Conservation (phyloP, 1,284 basidiomycete genomes). For the Malassezia sp. region DNA sequence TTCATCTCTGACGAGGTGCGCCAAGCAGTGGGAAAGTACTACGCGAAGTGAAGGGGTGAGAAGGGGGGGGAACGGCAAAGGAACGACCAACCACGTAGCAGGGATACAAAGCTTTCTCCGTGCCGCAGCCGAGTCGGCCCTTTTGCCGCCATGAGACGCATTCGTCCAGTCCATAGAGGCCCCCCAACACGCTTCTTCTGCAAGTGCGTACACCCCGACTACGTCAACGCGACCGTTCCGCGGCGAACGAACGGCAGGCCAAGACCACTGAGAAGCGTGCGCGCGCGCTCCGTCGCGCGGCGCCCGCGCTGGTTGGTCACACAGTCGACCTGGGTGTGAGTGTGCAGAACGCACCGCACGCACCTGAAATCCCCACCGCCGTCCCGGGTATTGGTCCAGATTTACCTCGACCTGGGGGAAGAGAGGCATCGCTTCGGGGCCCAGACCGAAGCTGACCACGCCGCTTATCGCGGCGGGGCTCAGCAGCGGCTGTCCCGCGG, state of each 20-base stretch:
- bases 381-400: conserved; percentile 41
- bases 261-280: conserved; percentile 35
- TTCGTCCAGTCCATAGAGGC: no score
- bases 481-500: conserved; percentile 44
- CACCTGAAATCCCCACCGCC: conserved; percentile 36
- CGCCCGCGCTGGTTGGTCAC: conserved; percentile 42
- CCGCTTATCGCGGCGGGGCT: conserved; percentile 63
- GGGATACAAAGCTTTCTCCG: no score
- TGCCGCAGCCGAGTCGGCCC: no score
- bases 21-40: conserved; percentile 20
- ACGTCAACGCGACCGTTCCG: conserved; percentile 15
- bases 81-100: no score
- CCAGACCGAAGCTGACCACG: conserved; percentile 77
- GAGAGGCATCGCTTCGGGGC: conserved; percentile 69
- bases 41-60: no score
- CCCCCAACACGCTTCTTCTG: no score
- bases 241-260: conserved; percentile 42
- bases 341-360: neutral
- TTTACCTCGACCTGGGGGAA: conserved; percentile 58
- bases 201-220: no score
- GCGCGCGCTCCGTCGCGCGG: conserved; percentile 37
- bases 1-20: conserved; percentile 36
- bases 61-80: conserved; percentile 3
- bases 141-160: no score
- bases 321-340: conserved; percentile 34